A percentile compares a stretch with the other conserved stretches of the same genome.
phyloP scores from a whole-genome alignment of 2,329 filamentous ascomycete genomes.

The Fusarium drepaniforme region DNA sequence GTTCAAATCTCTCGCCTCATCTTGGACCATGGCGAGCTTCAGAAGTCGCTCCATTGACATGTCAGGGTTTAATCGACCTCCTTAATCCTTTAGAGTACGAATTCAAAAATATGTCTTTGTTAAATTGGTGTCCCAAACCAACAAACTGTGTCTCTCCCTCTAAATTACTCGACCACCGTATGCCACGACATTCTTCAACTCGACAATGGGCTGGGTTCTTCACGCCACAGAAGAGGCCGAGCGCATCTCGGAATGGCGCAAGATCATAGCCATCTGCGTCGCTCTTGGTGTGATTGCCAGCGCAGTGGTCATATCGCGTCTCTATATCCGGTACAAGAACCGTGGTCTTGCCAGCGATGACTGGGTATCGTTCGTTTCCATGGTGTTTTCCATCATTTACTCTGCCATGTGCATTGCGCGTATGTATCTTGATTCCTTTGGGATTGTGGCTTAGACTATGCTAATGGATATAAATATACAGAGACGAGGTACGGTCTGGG shows the following conservation, averaged over 20 bases:
- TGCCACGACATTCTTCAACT: background rate
- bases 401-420: slow-evolving; percentile 63
- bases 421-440: slow-evolving; percentile 45
- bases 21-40: background rate
- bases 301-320: slow-evolving; percentile 53
- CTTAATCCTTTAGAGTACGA: background rate
- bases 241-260: slow-evolving; percentile 59
- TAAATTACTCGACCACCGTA: background rate
- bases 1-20: background rate
- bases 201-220: slow-evolving; percentile 62
- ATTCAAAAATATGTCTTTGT: background rate
- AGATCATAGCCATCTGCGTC: slow-evolving; percentile 63
- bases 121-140: background rate
- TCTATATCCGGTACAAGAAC: slow-evolving; percentile 56
- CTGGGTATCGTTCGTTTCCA: slow-evolving; percentile 55
- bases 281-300: slow-evolving; percentile 58
- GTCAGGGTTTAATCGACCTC: background rate
- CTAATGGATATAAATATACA: slow-evolving; percentile 35
- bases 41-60: background rate
- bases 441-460: background rate
- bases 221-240: slow-evolving; percentile 62
- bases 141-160: background rate
- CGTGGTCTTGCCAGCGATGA: slow-evolving; percentile 62
- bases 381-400: slow-evolving; percentile 62
- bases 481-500: slow-evolving; percentile 67